Conservation (phyloP, 805 yeast species). For the Nakazawaea pomicola region DNA sequence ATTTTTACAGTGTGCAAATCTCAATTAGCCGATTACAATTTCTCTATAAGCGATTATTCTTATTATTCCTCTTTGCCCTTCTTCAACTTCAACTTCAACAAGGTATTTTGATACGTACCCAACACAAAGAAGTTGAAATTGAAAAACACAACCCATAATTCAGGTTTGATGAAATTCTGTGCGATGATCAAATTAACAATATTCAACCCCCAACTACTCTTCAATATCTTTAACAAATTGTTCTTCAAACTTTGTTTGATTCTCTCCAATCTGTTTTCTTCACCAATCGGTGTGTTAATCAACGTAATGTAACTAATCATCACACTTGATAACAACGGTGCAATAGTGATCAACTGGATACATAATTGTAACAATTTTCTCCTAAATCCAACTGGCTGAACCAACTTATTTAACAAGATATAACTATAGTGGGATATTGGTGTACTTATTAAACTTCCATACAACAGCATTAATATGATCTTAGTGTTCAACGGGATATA, state of each 20-base stretch:
- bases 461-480: slow-evolving; percentile 49
- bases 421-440: slow-evolving; percentile 57
- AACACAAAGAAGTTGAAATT: slow-evolving; percentile 51
- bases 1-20: background rate
- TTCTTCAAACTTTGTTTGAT: slow-evolving; percentile 31
- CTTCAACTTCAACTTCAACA: slow-evolving; percentile 37
- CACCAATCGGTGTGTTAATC: slow-evolving; percentile 38
- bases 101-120: slow-evolving; percentile 58
- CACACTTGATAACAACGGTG: slow-evolving; percentile 46
- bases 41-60: too few species aligned
- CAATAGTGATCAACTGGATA: slow-evolving; percentile 46
- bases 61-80: slow-evolving; percentile 10
- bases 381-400: slow-evolving; percentile 36
- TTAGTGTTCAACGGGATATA: slow-evolving; percentile 29
- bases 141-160: slow-evolving; percentile 63
- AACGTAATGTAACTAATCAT: slow-evolving; percentile 50
- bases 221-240: slow-evolving; percentile 42
- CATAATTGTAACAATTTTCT: slow-evolving; percentile 44
- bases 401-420: slow-evolving; percentile 37
- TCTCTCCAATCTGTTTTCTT: slow-evolving; percentile 10
- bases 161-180: slow-evolving; percentile 51
- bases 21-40: too few species aligned
- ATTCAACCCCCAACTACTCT: slow-evolving; percentile 50
- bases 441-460: slow-evolving; percentile 48
- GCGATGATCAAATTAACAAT: slow-evolving; percentile 48